Conservation (phyloP, 257 asterid genomes). For the Solanum pinnatisectum region DNA sequence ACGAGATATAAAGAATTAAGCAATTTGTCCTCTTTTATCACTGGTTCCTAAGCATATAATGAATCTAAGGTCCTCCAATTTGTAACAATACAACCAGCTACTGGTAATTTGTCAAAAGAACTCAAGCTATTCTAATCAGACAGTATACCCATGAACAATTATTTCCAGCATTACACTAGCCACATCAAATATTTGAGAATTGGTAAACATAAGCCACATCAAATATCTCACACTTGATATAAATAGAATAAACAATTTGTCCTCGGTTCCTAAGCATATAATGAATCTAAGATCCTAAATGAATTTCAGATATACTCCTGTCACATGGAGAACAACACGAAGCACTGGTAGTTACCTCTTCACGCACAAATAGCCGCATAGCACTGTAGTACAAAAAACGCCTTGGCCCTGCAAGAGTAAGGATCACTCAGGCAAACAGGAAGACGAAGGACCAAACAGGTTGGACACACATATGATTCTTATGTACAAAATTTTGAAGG, state of each 20-base stretch:
- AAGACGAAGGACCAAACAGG: background rate
- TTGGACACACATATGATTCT: background rate
- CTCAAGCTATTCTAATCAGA: background rate
- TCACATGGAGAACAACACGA: background rate
- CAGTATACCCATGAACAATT: background rate
- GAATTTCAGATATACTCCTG: background rate
- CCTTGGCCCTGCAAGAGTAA: constrained; percentile 54
- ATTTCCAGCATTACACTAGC: background rate
- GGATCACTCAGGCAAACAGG: constrained; percentile 11
- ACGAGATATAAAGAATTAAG: background rate
- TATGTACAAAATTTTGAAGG: background rate
- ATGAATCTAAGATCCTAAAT: background rate
- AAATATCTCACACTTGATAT: background rate
- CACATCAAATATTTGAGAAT: background rate
- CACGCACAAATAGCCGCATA: constrained; percentile 50
- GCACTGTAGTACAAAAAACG: constrained; percentile 59
- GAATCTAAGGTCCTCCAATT: background rate
- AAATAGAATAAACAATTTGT: background rate
- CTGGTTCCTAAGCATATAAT: background rate
- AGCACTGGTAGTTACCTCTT: constrained; percentile 47
- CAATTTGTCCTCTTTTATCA: background rate
- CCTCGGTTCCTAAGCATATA: background rate
- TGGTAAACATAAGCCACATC: background rate
- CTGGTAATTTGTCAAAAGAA: background rate
- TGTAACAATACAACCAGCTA: background rate